Conservation (phyloP, 345 rosid genomes). For the Excoecaria agallocha region DNA sequence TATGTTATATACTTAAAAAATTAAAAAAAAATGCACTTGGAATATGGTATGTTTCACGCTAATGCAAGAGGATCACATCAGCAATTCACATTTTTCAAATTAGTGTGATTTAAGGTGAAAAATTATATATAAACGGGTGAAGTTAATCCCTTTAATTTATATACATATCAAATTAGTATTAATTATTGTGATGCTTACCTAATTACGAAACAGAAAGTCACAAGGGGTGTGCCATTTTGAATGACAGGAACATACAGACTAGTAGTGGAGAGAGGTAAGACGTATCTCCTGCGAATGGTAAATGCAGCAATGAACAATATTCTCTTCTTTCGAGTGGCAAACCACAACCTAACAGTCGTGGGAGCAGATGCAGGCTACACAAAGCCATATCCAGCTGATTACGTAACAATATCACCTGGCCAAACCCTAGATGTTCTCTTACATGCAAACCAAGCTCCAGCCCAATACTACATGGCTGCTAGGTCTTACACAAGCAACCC, state of each 20-base stretch:
- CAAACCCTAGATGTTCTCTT: conserved; percentile 36
- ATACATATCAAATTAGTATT: too few relatives aligned
- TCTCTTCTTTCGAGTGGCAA: conserved; percentile 39
- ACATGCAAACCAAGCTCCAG: conserved; percentile 20
- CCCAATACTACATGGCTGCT: conserved; percentile 22
- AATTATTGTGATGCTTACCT: too few relatives aligned
- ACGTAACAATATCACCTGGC: conserved; percentile 30
- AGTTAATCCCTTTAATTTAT: too few relatives aligned
- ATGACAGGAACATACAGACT: conserved; percentile 11
- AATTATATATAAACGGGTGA: too few relatives aligned
- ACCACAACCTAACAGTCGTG: conserved; percentile 42
- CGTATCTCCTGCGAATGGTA: conserved; percentile 38
- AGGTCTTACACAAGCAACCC: neutral
- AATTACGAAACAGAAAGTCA: too few relatives aligned
- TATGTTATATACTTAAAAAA: too few relatives aligned
- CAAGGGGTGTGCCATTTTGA: too few relatives aligned
- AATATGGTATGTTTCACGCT: too few relatives aligned
- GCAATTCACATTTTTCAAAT: too few relatives aligned
- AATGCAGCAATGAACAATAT: conserved; percentile 33
- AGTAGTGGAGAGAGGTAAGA: conserved; percentile 37
- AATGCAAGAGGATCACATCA: too few relatives aligned
- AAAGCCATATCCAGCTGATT: conserved; percentile 31
- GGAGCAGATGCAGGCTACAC: conserved; percentile 49
- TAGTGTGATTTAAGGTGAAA: too few relatives aligned
- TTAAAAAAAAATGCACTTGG: too few relatives aligned